These are phyloP conservation scores for Phylloporus arenicola DNA, from an alignment of 768 basidiomycete genomes.

Conservation along the genomic window DNA sequence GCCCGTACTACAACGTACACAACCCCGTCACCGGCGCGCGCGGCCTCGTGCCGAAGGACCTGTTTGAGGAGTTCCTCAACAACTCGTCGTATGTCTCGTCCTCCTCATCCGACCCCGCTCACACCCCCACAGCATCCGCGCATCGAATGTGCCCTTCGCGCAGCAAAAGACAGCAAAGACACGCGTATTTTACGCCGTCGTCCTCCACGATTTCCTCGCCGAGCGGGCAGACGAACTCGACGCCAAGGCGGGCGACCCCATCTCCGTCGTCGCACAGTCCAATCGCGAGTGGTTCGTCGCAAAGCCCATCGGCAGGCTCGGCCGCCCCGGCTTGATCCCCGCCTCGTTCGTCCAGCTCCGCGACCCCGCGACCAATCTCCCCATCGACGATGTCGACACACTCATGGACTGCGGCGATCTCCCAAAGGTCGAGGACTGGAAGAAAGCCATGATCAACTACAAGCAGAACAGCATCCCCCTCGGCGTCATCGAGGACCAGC, in stretches of 20 bases:
- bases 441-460: constrained; percentile 89
- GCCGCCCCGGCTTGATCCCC: constrained; percentile 94
- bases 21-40: constrained; percentile 90
- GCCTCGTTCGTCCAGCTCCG: constrained; percentile 96
- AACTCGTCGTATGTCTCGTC: constrained; percentile 37
- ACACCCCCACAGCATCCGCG: constrained; percentile 32
- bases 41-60: constrained; percentile 79
- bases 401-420: constrained; percentile 86
- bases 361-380: constrained; percentile 80
- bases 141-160: constrained; percentile 29
- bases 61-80: constrained; percentile 91
- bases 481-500: constrained; percentile 74
- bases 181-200: constrained; percentile 87
- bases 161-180: constrained; percentile 35
- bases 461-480: constrained; percentile 95
- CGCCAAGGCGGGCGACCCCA: constrained; percentile 87
- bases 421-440: constrained; percentile 99
- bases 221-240: constrained; percentile 96
- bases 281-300: constrained; percentile 99
- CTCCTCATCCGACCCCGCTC: background rate
- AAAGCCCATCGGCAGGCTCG: constrained; percentile 92
- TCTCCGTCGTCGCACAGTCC: constrained; percentile 98
- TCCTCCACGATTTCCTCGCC: constrained; percentile 92
- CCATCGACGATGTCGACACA: constrained; percentile 67
- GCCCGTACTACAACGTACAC: constrained; percentile 86